Evolutionary conservation across 192 early-diverging fungal genomes (phyloP).

Genomic region (Phlyctochytrium planicorne): DNA sequence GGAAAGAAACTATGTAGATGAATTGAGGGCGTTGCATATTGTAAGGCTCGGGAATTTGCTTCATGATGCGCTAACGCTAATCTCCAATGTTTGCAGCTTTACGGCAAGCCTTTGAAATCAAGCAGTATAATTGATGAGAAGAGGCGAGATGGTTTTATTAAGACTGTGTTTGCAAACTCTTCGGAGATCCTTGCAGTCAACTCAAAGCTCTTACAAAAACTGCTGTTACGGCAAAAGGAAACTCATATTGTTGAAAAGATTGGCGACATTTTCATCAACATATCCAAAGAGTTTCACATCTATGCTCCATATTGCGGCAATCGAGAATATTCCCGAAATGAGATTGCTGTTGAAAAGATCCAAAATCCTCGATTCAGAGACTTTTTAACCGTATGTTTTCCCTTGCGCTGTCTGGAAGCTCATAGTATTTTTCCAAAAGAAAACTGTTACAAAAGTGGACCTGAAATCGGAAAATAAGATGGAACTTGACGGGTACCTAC

Average conservation of each 20-base stretch:
- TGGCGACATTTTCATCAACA: constrained; percentile 79
- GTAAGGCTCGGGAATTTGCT: constrained; percentile 21
- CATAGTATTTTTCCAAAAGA: constrained; percentile 3
- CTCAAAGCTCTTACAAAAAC: constrained; percentile 30
- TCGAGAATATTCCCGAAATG: constrained; percentile 78
- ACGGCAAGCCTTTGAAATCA: constrained; percentile 32
- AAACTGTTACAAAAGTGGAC: constrained; percentile 6
- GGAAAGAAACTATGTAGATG: constrained; percentile 88
- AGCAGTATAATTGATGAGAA: constrained; percentile 64
- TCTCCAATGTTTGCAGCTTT: constrained; percentile 22
- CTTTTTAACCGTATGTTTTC: constrained; percentile 68
- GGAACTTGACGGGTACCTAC: constrained; percentile 12
- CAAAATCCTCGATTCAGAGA: constrained; percentile 64
- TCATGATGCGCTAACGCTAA: background rate
- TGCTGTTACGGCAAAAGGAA: constrained; percentile 44
- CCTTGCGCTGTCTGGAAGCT: background rate
- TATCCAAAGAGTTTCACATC: constrained; percentile 68
- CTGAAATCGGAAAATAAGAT: constrained; percentile 8
- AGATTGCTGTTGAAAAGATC: constrained; percentile 77
- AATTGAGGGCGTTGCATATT: constrained; percentile 76
- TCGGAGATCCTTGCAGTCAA: constrained; percentile 37
- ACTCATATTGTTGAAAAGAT: constrained; percentile 75
- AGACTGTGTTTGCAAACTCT: constrained; percentile 54
- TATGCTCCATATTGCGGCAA: constrained; percentile 87
- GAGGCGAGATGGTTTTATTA: constrained; percentile 69